phyloP scores from a whole-genome alignment of 2,329 filamentous ascomycete species.

The Amphichorda felina region DNA sequence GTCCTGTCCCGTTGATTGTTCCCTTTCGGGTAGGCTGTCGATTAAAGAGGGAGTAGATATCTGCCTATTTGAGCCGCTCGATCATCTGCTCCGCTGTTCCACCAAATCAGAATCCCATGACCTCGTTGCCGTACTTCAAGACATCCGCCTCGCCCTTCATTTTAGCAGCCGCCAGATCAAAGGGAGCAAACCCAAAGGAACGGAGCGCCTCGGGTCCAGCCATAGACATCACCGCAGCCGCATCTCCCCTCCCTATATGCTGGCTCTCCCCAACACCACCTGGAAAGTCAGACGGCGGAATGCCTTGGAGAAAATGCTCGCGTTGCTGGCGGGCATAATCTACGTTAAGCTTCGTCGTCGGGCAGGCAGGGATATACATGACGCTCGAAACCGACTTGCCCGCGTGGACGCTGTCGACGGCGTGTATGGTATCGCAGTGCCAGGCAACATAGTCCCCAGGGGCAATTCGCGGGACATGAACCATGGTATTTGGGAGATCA shows the following conservation, averaged over 20 bases:
- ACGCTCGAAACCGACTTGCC: slow-evolving; percentile 14
- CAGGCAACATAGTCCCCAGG: slow-evolving; percentile 67
- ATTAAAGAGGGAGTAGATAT: too few species aligned
- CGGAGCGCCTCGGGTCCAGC: slow-evolving; percentile 24
- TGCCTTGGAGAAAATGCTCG: slow-evolving; percentile 27
- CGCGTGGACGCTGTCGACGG: slow-evolving; percentile 42
- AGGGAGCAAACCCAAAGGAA: slow-evolving; percentile 28
- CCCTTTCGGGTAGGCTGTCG: too few species aligned
- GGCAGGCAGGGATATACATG: slow-evolving; percentile 27
- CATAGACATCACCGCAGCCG: slow-evolving; percentile 23
- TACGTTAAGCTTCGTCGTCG: slow-evolving; percentile 28
- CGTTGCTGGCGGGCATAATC: slow-evolving; percentile 28
- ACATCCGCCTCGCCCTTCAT: slow-evolving; percentile 20
- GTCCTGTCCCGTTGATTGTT: too few species aligned
- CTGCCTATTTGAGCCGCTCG: too few species aligned
- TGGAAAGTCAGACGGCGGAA: slow-evolving; percentile 26
- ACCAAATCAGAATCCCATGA: slow-evolving; percentile 3
- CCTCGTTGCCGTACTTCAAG: slow-evolving; percentile 10
- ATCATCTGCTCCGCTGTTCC: too few species aligned
- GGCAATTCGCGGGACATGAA: slow-evolving; percentile 54
- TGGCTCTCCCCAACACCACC: slow-evolving; percentile 19
- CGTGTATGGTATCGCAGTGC: slow-evolving; percentile 61
- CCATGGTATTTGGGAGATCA: slow-evolving; percentile 50
- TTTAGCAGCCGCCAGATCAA: slow-evolving; percentile 22
- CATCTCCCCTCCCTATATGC: slow-evolving; percentile 20